phyloP scores from a whole-genome alignment of 495 filamentous ascomycete species.

The Lepraria neglecta region DNA sequence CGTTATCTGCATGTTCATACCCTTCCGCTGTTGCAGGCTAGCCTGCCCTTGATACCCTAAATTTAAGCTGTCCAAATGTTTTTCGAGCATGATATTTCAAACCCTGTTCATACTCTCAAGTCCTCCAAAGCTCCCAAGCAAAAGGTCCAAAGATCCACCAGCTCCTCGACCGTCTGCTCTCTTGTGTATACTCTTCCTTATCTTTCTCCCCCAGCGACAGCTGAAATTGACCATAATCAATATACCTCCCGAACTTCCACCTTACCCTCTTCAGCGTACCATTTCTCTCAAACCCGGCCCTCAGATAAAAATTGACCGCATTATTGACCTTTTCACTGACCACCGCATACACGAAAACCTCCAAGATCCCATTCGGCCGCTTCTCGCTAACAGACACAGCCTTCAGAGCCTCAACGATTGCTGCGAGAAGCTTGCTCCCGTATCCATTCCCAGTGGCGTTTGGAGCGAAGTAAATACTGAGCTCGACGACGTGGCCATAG shows the following conservation, averaged over 20 bases:
- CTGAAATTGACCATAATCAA: background rate
- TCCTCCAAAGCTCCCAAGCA: background rate
- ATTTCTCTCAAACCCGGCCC: constrained; percentile 29
- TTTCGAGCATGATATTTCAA: too few species aligned
- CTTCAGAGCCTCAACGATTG: constrained; percentile 18
- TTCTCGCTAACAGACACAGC: background rate
- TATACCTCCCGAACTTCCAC: constrained; percentile 16
- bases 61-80: background rate
- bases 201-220: background rate
- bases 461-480: constrained; percentile 32
- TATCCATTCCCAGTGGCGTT: constrained; percentile 22
- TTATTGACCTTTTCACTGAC: constrained; percentile 28
- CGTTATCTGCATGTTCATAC: background rate
- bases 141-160: background rate
- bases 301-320: constrained; percentile 28
- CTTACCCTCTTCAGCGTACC: constrained; percentile 31
- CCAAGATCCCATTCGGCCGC: constrained; percentile 21
- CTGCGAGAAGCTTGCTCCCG: constrained; percentile 26
- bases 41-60: constrained; percentile 3
- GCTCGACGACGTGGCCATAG: constrained; percentile 33
- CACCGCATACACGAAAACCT: constrained; percentile 32
- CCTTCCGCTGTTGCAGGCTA: constrained; percentile 1
- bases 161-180: background rate
- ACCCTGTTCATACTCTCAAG: background rate
- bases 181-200: background rate